Base-by-base conservation (phyloP, 805 yeast species). In the Komagataella pastoris region DNA sequence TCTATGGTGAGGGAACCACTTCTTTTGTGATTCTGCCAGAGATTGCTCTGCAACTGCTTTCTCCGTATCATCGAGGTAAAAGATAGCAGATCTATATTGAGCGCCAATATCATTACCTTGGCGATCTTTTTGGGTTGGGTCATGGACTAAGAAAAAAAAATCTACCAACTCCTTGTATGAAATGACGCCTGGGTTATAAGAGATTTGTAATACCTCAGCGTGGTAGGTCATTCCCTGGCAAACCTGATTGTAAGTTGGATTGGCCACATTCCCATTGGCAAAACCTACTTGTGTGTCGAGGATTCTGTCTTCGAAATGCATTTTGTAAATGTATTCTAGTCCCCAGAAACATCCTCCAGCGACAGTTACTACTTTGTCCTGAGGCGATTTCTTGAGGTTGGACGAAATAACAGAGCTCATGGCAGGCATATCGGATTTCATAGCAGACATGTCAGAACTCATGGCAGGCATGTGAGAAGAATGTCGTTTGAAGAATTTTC, bases 51-150 rank as follows among this genome's bases (percentile, higher is more conserved):
- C 65, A 48, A 71, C 70, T 43, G 54, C 44, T 40, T 59, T 58
- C 59, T 85, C 86, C 19, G 73, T 81, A 2, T 69, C 70, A 47
- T 67, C 59, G 59, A 81, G 85, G 7, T 83, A 72, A 66, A 81
- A 88, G 8, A 91, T 76, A 1, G 83, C 96, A 17, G 91, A 82
- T 60, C 97, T 77, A 70, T 91, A 91, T 65, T 93, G 98, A 1
- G 91, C 79, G 7, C 99, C 99, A 7, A 60, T 59, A 61, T 91
- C 97, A 17, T 86, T 85, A 3, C 99, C 99, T 66, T 93, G 98
- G 1, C 76, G 61, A 60, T 90, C 80, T 51, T 75, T 54, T 2
- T 89, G 83, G 2, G 98, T 93, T 49, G 99, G 98, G 66, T 93
- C 98, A 65, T 91, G 99, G 65, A 88, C 88, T 60, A 84, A 74